Conservation (phyloP, 345 rosid species). For the Eutrema heterophyllum region DNA sequence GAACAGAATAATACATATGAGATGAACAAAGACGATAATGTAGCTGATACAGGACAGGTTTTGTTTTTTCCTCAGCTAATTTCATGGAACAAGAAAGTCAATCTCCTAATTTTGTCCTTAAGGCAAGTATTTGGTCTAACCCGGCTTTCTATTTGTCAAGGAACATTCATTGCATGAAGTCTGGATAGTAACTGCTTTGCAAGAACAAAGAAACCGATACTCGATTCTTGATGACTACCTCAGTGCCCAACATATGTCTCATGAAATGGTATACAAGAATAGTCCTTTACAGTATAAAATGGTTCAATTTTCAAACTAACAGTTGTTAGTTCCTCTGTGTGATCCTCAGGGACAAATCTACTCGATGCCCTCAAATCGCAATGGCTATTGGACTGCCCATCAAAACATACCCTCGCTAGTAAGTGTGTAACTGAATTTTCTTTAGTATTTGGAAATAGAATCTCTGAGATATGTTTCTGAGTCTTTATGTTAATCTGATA, state of each 20-base stretch:
- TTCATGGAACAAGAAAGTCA: background rate
- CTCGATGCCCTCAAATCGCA: too few relatives aligned
- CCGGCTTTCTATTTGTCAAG: constrained; percentile 31
- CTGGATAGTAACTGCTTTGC: constrained; percentile 41
- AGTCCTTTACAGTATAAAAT: background rate
- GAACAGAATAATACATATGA: constrained; percentile 33
- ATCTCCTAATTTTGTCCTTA: background rate
- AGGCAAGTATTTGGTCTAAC: constrained; percentile 7
- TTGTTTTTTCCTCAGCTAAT: constrained; percentile 16
- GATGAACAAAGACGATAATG: too few relatives aligned
- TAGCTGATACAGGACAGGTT: constrained; percentile 43
- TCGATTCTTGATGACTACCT: constrained; percentile 25
- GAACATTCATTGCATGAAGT: constrained; percentile 42
- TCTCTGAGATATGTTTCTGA: too few relatives aligned
- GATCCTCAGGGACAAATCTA: too few relatives aligned
- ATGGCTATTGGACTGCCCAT: too few relatives aligned
- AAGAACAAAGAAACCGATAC: constrained; percentile 38
- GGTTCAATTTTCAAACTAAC: background rate
- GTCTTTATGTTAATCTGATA: too few relatives aligned
- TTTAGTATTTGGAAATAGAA: too few relatives aligned
- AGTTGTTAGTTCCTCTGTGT: background rate
- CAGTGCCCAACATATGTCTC: constrained; percentile 20
- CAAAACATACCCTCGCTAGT: too few relatives aligned
- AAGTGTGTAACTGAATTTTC: too few relatives aligned
- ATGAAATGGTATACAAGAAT: constrained; percentile 17